These are phyloP conservation scores for Paxillus rubicundulus DNA, from an alignment of 768 basidiomycete genomes.

Conservation along the genomic window DNA sequence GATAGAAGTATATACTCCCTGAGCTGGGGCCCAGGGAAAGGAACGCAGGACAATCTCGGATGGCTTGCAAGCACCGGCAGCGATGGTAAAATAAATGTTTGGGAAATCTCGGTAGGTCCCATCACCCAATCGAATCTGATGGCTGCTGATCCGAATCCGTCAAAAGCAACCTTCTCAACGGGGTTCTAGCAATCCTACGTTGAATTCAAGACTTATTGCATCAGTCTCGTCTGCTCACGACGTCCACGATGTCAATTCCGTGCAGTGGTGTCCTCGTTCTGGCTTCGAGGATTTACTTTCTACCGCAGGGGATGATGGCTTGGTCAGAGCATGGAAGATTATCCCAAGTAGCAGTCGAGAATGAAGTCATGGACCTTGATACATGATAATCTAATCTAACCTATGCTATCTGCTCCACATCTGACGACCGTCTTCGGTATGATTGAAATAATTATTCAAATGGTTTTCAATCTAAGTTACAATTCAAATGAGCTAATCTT, in stretches of 20 bases:
- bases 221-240: slow-evolving; percentile 67
- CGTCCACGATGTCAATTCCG: slow-evolving; percentile 79
- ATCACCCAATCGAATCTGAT: background rate
- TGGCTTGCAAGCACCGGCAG: slow-evolving; percentile 85
- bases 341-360: too few relatives aligned
- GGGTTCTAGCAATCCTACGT: slow-evolving; percentile 8
- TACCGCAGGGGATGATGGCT: slow-evolving; percentile 85
- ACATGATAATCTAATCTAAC: too few relatives aligned
- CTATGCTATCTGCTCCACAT: too few relatives aligned
- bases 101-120: slow-evolving; percentile 62
- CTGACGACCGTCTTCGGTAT: too few relatives aligned
- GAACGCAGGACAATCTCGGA: slow-evolving; percentile 48
- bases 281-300: slow-evolving; percentile 69
- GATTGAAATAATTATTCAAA: too few relatives aligned
- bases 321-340: slow-evolving; percentile 75
- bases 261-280: slow-evolving; percentile 76
- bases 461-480: too few relatives aligned
- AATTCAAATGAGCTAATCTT: too few relatives aligned
- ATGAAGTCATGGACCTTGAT: too few relatives aligned
- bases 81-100: slow-evolving; percentile 81
- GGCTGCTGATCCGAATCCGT: background rate
- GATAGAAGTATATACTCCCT: slow-evolving; percentile 79
- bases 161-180: slow-evolving; percentile 17
- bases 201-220: slow-evolving; percentile 52
- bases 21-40: slow-evolving; percentile 58